phyloP scores from a whole-genome alignment of 257 asterid genomes.

The Fraxinus anomala region DNA sequence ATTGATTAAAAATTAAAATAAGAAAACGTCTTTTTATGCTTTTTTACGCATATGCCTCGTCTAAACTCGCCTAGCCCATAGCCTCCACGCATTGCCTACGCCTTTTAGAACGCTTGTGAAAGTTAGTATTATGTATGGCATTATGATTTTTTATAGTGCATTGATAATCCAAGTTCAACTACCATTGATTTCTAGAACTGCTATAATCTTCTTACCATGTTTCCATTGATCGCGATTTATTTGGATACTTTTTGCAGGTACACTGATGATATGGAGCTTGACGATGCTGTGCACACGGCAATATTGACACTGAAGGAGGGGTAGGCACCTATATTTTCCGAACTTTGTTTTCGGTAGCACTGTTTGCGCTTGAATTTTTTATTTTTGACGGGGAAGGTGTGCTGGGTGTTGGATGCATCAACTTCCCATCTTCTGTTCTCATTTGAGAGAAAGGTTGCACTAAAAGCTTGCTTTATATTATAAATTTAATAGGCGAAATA shows the following conservation, averaged over 20 bases:
- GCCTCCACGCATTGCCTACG: too few species aligned
- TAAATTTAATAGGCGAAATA: neutral
- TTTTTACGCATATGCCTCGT: too few species aligned
- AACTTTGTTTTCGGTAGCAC: neutral
- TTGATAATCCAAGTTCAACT: neutral
- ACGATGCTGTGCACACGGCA: constrained; percentile 99
- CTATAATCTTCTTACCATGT: neutral
- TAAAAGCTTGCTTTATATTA: neutral
- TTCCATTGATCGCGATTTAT: neutral
- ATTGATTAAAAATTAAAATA: too few species aligned
- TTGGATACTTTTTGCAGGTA: constrained; percentile 55
- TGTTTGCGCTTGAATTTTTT: neutral
- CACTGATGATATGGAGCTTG: constrained; percentile 97
- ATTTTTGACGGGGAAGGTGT: neutral
- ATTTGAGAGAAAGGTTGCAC: neutral
- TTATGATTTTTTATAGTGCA: neutral
- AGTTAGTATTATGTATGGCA: neutral
- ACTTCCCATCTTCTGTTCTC: neutral
- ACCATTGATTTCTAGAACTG: neutral
- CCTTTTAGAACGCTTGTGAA: too few species aligned
- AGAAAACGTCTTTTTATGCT: too few species aligned
- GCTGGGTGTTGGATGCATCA: neutral
- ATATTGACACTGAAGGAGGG: constrained; percentile 98
- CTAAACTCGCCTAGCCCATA: too few species aligned
- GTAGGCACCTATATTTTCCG: constrained; percentile 42